phyloP scores from a whole-genome alignment of 140 eudicot species.

The Ambrosia hybrid region DNA sequence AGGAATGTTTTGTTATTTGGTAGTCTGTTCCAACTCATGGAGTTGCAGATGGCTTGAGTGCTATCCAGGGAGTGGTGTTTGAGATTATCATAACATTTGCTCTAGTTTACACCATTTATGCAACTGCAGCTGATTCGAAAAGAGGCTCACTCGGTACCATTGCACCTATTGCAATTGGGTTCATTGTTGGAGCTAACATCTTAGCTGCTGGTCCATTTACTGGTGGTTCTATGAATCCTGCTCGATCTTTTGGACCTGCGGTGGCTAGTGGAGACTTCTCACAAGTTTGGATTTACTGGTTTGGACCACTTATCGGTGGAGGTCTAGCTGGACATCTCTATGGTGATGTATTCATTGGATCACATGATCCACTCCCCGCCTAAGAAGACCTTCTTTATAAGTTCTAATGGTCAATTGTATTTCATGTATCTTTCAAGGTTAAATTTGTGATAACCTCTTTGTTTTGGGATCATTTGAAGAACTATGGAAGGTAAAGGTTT shows the following conservation, averaged over 20 bases:
- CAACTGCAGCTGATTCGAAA: slow-evolving; percentile 48
- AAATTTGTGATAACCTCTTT: too few species aligned
- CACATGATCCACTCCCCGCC: slow-evolving; percentile 40
- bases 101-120: slow-evolving; percentile 46
- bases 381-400: slow-evolving; percentile 20
- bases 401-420: too few species aligned
- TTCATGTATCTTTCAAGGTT: too few species aligned
- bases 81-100: slow-evolving; percentile 47
- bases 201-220: slow-evolving; percentile 51
- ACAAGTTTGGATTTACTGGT: slow-evolving; percentile 48
- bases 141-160: slow-evolving; percentile 43
- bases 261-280: slow-evolving; percentile 41
- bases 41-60: slow-evolving; percentile 37
- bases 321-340: slow-evolving; percentile 64
- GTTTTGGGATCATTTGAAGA: too few species aligned
- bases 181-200: slow-evolving; percentile 55
- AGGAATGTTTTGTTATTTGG: neutral
- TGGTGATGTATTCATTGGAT: slow-evolving; percentile 61
- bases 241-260: slow-evolving; percentile 53
- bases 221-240: slow-evolving; percentile 66
- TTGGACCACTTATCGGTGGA: slow-evolving; percentile 63
- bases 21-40: slow-evolving; percentile 42
- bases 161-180: slow-evolving; percentile 54
- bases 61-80: slow-evolving; percentile 36
- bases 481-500: too few species aligned